Evolutionary conservation across 1,284 basidiomycete species (phyloP), one percentile per base, ranked within the genome.

Genomic region (Trametes polyzona): DNA sequence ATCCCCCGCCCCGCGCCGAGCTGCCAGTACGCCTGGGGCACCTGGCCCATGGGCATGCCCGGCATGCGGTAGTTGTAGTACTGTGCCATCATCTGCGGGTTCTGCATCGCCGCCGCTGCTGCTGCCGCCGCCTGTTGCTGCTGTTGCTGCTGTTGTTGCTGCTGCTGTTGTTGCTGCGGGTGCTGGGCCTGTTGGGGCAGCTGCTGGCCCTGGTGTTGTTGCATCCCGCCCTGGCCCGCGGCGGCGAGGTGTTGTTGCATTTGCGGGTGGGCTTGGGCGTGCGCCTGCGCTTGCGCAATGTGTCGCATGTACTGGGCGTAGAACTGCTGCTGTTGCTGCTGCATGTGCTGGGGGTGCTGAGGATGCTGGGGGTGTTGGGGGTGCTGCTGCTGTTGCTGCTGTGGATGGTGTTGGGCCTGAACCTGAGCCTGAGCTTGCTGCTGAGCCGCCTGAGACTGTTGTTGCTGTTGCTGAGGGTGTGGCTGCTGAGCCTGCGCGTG

Each of bases 51-150:
- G 42, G 52, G 49, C 54, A 61, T 43, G 44, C 53, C 49, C 14
- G 52, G 37, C 59, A 62, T 59, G 37, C 59, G 60, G 49, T 60
- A 65, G 55, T 63, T 62, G 43, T 60, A 54, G 57, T 73, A 76
- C 43, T 67, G 53, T 41, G 74, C 35, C 43, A 73, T 72, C 69
- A 76, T 63, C 33, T 66, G 65, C 54, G 60, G 73, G 35, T 66
- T 58, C 49, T 71, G 61, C 65, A 73, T 67, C 60, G 69, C 70
- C 57, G 55, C 49, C 49, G 66, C 68, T 12, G 61, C 61, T 52
- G 59, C 58, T 8, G 51, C 55, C 40, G 54, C n/a, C n/a, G n/a
- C n/a, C n/a, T n/a, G n/a, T n/a, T n/a, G n/a, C 51, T 52, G 68
- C 70, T 56, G 55, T 43, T 48, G 65, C 68, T 12, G 61, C 61